A percentile compares a stretch with the other conserved stretches of the same genome.
Evolutionary conservation across 306 rosid genomes (phyloP).

Genomic region (Amphicarpaea edgeworthii): DNA sequence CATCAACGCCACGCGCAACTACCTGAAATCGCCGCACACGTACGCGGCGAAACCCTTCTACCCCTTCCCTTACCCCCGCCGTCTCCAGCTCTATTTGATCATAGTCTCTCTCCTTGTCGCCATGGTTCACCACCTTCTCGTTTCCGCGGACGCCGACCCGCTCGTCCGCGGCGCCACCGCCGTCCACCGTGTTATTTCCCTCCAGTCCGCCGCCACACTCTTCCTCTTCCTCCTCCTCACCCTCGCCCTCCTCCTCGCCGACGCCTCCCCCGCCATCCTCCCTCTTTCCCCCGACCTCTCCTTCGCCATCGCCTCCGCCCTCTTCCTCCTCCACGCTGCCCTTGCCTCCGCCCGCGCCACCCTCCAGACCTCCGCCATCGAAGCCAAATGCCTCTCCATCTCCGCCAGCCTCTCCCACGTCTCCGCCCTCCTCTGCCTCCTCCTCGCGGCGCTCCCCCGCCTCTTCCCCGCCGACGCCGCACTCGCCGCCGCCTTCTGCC

Average conservation of each 20-base stretch:
- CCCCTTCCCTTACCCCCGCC: conserved; percentile 69
- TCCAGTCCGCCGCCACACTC: conserved; percentile 72
- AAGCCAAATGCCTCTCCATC: conserved; percentile 79
- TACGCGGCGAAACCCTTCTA: conserved; percentile 86
- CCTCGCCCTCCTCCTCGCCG: conserved; percentile 69
- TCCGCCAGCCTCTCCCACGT: conserved; percentile 62
- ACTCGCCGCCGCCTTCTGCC: conserved; percentile 64
- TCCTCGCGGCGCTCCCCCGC: conserved; percentile 69
- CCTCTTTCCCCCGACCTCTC: conserved; percentile 73
- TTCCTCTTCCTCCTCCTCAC: conserved; percentile 75
- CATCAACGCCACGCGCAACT: conserved; percentile 56
- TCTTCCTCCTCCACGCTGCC: conserved; percentile 72
- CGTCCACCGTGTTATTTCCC: conserved; percentile 79
- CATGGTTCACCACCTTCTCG: conserved; percentile 60
- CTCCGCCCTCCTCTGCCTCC: conserved; percentile 56
- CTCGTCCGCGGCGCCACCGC: conserved; percentile 83
- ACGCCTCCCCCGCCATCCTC: conserved; percentile 56
- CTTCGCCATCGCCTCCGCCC: conserved; percentile 67
- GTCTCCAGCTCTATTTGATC: conserved; percentile 64
- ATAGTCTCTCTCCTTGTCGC: conserved; percentile 60
- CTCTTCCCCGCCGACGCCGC: conserved; percentile 76
- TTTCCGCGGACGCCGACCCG: conserved; percentile 72
- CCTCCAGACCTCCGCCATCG: conserved; percentile 75
- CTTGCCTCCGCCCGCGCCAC: conserved; percentile 61
- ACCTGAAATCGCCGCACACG: conserved; percentile 71